Evolutionary conservation across 2,329 filamentous ascomycete species (phyloP).

Genomic region (Pseudogymnoascus verrucosus): DNA sequence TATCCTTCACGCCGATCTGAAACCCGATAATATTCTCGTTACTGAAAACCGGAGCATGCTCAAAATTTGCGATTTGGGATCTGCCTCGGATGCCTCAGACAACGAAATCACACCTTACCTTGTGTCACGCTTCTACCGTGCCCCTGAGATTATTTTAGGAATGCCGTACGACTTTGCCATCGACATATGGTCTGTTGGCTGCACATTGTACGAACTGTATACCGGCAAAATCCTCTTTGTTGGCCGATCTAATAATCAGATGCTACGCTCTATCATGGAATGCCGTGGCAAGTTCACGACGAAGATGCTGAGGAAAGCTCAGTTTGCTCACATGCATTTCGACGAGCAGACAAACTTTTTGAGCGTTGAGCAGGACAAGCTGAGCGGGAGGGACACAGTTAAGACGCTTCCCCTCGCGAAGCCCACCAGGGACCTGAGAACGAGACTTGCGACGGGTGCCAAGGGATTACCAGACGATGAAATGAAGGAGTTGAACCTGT

Average conservation of each 20-base stretch:
- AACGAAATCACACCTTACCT: conserved; percentile 91
- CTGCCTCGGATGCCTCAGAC: conserved; percentile 85
- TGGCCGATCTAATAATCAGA: conserved; percentile 93
- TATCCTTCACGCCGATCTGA: conserved; percentile 91
- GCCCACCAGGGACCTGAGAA: conserved; percentile 73
- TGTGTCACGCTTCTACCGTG: conserved; percentile 93
- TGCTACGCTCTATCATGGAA: conserved; percentile 95
- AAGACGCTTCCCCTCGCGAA: conserved; percentile 63
- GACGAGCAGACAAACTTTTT: conserved; percentile 77
- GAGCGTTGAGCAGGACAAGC: conserved; percentile 77
- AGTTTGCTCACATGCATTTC: conserved; percentile 71
- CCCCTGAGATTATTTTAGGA: conserved; percentile 94
- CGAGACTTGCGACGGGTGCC: conserved; percentile 66
- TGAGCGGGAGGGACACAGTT: conserved; percentile 70
- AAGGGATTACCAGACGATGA: conserved; percentile 67
- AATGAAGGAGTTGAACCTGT: conserved; percentile 68
- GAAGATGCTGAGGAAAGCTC: conserved; percentile 78
- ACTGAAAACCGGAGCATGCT: conserved; percentile 76
- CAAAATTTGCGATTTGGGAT: conserved; percentile 94
- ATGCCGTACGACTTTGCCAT: conserved; percentile 91
- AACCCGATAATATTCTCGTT: conserved; percentile 94
- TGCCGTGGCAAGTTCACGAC: conserved; percentile 85
- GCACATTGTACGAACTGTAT: conserved; percentile 93
- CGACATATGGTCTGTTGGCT: conserved; percentile 97
- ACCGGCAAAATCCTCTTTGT: conserved; percentile 97